phyloP scores from a whole-genome alignment of 371 early-diverging fungal species.

The Circinella umbellata region DNA sequence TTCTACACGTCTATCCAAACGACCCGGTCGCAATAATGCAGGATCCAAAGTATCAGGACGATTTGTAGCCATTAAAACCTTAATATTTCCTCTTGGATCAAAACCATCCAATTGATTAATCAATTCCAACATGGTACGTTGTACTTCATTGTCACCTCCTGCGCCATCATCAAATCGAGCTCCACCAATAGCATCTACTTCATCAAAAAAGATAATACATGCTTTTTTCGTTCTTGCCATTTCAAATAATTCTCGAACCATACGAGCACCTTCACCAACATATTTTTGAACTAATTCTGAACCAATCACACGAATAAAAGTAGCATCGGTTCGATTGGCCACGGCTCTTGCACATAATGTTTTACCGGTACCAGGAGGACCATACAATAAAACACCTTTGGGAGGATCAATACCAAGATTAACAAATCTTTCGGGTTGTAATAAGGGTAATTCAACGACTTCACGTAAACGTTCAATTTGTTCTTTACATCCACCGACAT shows the following conservation, averaged over 20 bases:
- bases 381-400: conserved; percentile 98
- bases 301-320: conserved; percentile 99
- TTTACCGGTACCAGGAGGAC: conserved; percentile 99
- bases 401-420: conserved; percentile 99
- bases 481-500: conserved; percentile 99
- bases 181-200: conserved; percentile 99
- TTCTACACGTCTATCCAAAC: conserved; percentile 99
- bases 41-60: conserved; percentile 99
- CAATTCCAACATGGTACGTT: conserved; percentile 99
- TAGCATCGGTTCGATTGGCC: conserved; percentile 99
- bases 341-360: conserved; percentile 99
- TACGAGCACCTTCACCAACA: conserved; percentile 99
- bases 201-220: conserved; percentile 99
- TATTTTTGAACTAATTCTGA: conserved; percentile 99
- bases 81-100: conserved; percentile 98
- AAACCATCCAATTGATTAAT: conserved; percentile 99
- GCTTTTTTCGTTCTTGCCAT: conserved; percentile 91
- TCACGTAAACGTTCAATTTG: conserved; percentile 99
- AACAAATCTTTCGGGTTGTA: conserved; percentile 99
- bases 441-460: conserved; percentile 99
- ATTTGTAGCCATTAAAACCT: conserved; percentile 99
- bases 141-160: conserved; percentile 97
- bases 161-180: conserved; percentile 88
- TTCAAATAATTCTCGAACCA: conserved; percentile 99
- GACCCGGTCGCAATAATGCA: conserved; percentile 97